Percentiles rank a stretch among this genome's conserved stretches.
Conservation (phyloP, 208 protist species). For the Leishmania major region DNA sequence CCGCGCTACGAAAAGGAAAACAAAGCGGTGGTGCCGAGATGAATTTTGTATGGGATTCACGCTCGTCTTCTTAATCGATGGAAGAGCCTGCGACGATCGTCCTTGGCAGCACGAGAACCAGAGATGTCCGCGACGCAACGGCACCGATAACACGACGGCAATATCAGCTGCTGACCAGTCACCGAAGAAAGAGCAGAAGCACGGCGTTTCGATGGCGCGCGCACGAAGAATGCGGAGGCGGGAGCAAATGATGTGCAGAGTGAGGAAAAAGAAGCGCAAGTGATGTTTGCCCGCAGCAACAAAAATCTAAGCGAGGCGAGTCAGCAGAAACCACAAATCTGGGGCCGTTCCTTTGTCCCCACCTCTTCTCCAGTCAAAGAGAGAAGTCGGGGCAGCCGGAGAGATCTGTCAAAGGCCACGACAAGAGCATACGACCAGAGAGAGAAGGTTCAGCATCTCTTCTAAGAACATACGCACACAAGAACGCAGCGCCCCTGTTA, state of each 20-base stretch:
- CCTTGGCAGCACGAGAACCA: not conserved
- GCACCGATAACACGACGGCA: not conserved
- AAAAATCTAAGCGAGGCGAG: not conserved
- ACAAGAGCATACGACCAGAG: not conserved
- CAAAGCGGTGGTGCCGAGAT: not conserved
- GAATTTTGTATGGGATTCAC: not conserved
- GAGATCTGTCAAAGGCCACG: not conserved
- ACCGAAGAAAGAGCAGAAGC: slow-evolving; percentile 13
- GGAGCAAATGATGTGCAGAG: not conserved
- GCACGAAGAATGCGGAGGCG: slow-evolving; percentile 10
- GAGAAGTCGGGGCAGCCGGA: not conserved
- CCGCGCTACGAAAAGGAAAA: not conserved
- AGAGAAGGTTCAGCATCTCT: not conserved
- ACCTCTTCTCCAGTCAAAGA: not conserved
- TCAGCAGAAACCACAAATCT: not conserved
- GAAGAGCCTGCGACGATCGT: not conserved
- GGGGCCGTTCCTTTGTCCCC: not conserved
- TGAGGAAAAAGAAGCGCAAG: not conserved
- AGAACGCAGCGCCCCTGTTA: not conserved
- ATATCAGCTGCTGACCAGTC: slow-evolving; percentile 8
- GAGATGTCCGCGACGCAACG: not conserved
- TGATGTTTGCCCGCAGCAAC: not conserved
- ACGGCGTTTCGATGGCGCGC: not conserved
- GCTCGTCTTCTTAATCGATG: not conserved
- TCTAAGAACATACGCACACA: slow-evolving; percentile 1